A percentile compares a stretch with the other conserved stretches of the same genome.
Evolutionary conservation across 805 yeast species (phyloP).

Genomic region (Yamadazyma takamatsuzukensis): DNA sequence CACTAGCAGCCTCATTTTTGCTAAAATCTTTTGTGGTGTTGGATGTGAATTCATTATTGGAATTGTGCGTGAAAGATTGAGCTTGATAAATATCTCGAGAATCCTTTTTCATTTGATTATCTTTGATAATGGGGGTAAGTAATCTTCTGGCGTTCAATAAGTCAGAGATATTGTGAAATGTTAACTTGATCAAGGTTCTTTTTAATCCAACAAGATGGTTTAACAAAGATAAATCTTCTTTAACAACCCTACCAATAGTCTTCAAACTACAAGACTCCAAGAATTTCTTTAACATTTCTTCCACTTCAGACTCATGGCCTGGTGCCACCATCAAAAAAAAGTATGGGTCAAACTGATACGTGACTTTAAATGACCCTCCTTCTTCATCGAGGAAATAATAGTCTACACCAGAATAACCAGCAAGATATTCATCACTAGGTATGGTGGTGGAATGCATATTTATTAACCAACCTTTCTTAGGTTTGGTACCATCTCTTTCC

Average conservation of each 20-base stretch:
- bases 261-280: constrained; percentile 62
- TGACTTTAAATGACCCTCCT: constrained; percentile 92
- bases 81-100: constrained; percentile 66
- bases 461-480: constrained; percentile 81
- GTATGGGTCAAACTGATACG: constrained; percentile 82
- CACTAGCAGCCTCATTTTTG: constrained; percentile 19
- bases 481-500: constrained; percentile 45
- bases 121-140: constrained; percentile 64
- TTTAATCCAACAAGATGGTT: constrained; percentile 83
- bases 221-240: constrained; percentile 78
- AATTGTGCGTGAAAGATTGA: constrained; percentile 39
- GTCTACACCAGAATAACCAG: constrained; percentile 88
- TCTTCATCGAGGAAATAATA: constrained; percentile 93
- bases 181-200: constrained; percentile 59
- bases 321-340: constrained; percentile 67
- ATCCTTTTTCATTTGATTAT: constrained; percentile 59
- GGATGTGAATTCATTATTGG: constrained; percentile 15
- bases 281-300: constrained; percentile 69
- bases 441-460: constrained; percentile 89
- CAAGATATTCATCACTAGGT: constrained; percentile 50
- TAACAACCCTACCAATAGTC: constrained; percentile 48
- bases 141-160: constrained; percentile 69
- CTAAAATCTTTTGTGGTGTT: constrained; percentile 9
- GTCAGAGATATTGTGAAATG: constrained; percentile 73
- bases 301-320: constrained; percentile 69